Base-by-base conservation (phyloP, 208 protist species). In the Wallacemonas collosoma region DNA sequence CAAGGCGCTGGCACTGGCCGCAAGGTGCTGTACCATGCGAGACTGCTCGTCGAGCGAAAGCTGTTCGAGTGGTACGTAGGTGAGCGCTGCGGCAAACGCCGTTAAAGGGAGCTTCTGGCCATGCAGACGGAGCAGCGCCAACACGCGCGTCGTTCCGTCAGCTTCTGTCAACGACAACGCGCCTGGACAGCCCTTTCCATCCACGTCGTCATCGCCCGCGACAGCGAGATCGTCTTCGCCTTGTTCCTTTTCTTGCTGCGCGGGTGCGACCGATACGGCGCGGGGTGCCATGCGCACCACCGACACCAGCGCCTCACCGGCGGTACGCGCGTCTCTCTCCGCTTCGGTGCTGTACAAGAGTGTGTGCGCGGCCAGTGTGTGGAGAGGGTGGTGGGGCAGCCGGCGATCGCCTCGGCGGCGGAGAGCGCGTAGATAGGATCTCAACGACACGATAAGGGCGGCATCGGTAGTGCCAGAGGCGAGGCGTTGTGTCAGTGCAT, bases 71-170 rank as follows among this genome's bases (percentile, higher is more conserved):
- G 81, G 80, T 4, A 71, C 58, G 2, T 74, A 82, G 53, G 77
- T 85, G 64, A 95, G 66, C n/a, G 79, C 90, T 0, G 87, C 85
- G n/a, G 89, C 75, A 67, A 93, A 95, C 50, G 84, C 78, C 40
- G 80, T 79, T 8, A 85, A 58, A 7, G 68, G 73, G n/a, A 95
- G 71, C 40, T 68, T 67, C 36, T 65, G 81, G 5, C 80, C 87
- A 58, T 86, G 79, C 6, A 74, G 77, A 35, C 80, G 83, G 47
- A 95, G 82, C 35, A 95, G 76, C 48, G 66, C 73, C 44, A 94
- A 64, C 1, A 79, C 79, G 51, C 55, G 60, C 26, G 15, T 36
- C 41, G 58, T 62, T 60, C 86, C 83, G 4, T 62, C 44, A 1
- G 72, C 51, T 4, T 63, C 76, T 44, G 82, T 74, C n/a, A 9